A percentile compares a stretch with the other conserved stretches of the same genome.
Evolutionary conservation across 2,329 filamentous ascomycete species (phyloP).

Genomic region (Alternaria brassicicola): DNA sequence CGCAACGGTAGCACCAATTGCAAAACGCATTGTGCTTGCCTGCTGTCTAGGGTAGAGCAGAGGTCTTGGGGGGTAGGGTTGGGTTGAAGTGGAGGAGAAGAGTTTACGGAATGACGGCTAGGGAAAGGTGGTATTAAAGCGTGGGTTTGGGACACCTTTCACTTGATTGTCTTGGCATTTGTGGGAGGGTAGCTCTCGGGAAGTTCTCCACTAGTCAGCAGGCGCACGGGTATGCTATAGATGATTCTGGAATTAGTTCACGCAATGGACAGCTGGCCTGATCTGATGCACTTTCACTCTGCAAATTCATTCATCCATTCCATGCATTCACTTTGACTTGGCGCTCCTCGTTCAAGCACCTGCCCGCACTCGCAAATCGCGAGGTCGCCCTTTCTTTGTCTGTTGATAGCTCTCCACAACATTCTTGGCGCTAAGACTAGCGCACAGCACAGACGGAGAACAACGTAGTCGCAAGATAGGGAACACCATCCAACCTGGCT

Average conservation of each 20-base stretch:
- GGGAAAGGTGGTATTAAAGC: slow-evolving; percentile 34
- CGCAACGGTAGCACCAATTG: slow-evolving; percentile 72
- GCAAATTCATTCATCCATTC: neutral
- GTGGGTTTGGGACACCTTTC: slow-evolving; percentile 10
- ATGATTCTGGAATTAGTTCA: slow-evolving; percentile 30
- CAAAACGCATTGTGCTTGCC: slow-evolving; percentile 60
- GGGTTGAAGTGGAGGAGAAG: slow-evolving; percentile 26
- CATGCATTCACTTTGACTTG: neutral
- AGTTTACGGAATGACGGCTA: slow-evolving; percentile 20
- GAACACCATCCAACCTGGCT: neutral
- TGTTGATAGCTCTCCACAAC: neutral
- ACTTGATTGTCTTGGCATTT: too few relatives aligned
- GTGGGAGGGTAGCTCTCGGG: too few relatives aligned
- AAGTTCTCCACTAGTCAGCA: slow-evolving; percentile 14
- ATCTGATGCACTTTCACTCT: neutral
- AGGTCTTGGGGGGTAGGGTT: slow-evolving; percentile 34
- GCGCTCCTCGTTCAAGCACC: neutral
- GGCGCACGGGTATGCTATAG: slow-evolving; percentile 19
- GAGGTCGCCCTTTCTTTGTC: neutral
- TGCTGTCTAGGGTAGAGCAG: slow-evolving; percentile 39
- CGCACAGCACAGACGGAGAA: neutral
- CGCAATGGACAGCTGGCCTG: slow-evolving; percentile 31
- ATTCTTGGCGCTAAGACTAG: neutral
- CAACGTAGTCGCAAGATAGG: neutral
- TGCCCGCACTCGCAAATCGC: neutral